Evolutionary conservation across 805 yeast genomes (phyloP), one percentile per base, ranked within the genome.

Genomic region (Cyberlindnera xylosilytica): DNA sequence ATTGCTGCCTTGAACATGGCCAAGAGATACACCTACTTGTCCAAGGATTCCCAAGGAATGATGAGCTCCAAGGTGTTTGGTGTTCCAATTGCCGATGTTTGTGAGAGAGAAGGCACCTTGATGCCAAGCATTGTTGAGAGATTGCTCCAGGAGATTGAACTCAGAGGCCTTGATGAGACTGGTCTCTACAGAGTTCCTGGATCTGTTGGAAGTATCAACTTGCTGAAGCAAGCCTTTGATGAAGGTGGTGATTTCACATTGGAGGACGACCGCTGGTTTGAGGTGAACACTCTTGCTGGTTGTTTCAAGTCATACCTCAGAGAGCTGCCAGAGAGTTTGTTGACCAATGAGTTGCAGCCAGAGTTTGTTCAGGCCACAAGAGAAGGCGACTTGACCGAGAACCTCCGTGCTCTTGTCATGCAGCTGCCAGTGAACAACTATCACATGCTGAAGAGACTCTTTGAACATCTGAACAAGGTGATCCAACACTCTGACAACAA

Each of bases 111-210:
- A 51, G 66, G 74, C 9, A 64, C 79, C 0, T 47, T 64, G 2
- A 66, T 81, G 24, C 98, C 98, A 1, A 64, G 58, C 6, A 76
- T 90, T 33, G 78, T 90, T 43, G 79, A 73, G 27, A 72, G 73
- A 43, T 64, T 91, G 34, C 70, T 89, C 51, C 72, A 72, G 35
- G 93, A 83, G 52, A 85, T 91, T 50, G 98, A 91, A 61, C 64
- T 70, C n/a, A 77, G 90, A 41, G 97, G 98, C 1, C 61, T 91
- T 22, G 89, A 87, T 51, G 97, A 90, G 58, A 86, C 87, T 41
- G 98, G 98, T 15, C 70, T 91, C 12, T 91, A 91, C 61, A 78
- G 98, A 60, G 70, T 79, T 26, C 79, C 83, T 1, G 85, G 84
- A 4, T 78, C 83, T 8, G 69, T 76, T 29, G 81, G 79, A 7